These are phyloP conservation scores for Neocucurbitaria cava DNA, from an alignment of 2,329 filamentous ascomycete genomes.

Conservation along the genomic window DNA sequence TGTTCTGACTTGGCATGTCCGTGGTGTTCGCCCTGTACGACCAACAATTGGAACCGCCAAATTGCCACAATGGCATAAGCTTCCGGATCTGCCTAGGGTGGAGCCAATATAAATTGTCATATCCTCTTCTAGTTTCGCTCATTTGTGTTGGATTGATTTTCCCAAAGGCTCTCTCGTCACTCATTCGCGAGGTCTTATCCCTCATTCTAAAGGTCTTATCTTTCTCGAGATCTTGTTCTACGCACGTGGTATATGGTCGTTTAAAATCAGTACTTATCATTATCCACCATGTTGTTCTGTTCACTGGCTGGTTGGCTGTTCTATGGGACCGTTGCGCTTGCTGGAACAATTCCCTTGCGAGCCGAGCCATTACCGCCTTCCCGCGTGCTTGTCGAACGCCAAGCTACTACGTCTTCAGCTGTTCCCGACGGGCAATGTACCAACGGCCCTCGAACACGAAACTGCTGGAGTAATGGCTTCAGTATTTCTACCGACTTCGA, in stretches of 20 bases:
- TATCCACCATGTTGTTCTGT: constrained; percentile 33
- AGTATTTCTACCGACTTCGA: constrained; percentile 56
- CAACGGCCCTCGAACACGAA: constrained; percentile 49
- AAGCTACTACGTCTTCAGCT: constrained; percentile 21
- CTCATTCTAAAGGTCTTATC: no score
- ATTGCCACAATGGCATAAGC: constrained; percentile 1
- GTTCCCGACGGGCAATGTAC: constrained; percentile 47
- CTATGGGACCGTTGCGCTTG: constrained; percentile 33
- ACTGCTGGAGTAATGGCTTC: constrained; percentile 54
- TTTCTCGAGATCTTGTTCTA: no score
- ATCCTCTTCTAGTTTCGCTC: constrained; percentile 6
- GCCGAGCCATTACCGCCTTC: constrained; percentile 17
- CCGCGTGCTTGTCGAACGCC: constrained; percentile 33
- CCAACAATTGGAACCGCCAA: not conserved
- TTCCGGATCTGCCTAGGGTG: constrained; percentile 3
- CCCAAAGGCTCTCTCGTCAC: constrained; percentile 7
- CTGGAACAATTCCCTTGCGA: constrained; percentile 30
- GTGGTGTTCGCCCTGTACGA: not conserved
- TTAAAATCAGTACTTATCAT: constrained; percentile 12
- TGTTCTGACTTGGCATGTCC: constrained; percentile 3
- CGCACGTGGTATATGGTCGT: no score
- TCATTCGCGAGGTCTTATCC: constrained; percentile 16
- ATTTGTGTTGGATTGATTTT: constrained; percentile 12
- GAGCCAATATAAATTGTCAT: constrained; percentile 25
- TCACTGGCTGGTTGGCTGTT: constrained; percentile 34